These are phyloP conservation scores for Inosperma sp. DNA, from an alignment of 768 basidiomycete species.

Conservation along the genomic window DNA sequence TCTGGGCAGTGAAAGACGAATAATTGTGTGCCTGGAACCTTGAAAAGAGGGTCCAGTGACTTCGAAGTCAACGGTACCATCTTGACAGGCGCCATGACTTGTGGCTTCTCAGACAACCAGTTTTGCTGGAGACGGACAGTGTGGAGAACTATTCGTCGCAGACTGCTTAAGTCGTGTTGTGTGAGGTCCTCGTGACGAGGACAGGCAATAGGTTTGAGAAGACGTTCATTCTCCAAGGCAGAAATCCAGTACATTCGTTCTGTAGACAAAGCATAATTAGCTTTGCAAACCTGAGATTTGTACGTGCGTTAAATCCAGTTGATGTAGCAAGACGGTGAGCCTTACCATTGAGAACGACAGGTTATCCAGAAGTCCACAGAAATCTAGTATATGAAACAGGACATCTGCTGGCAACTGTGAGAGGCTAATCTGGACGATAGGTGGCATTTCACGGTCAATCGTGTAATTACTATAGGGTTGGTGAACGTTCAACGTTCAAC, in stretches of 20 bases:
- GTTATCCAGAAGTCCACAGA: constrained; percentile 20
- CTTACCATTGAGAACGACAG: constrained; percentile 22
- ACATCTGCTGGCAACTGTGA: constrained; percentile 22
- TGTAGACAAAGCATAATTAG: constrained; percentile 19
- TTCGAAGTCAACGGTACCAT: constrained; percentile 11
- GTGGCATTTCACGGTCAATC: not conserved
- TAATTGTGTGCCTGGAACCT: constrained; percentile 26
- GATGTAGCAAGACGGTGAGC: not conserved
- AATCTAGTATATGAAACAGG: constrained; percentile 20
- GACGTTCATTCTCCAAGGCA: constrained; percentile 21
- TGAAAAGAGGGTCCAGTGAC: constrained; percentile 24
- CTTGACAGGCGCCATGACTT: constrained; percentile 18
- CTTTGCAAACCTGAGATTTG: constrained; percentile 18
- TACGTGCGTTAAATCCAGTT: not conserved
- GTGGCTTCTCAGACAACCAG: constrained; percentile 23
- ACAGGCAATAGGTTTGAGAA: constrained; percentile 27
- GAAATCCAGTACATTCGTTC: constrained; percentile 29
- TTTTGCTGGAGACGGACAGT: constrained; percentile 27
- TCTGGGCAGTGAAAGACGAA: constrained; percentile 23
- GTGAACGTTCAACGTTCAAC: no score
- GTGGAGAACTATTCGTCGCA: constrained; percentile 26
- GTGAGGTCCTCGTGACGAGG: constrained; percentile 24
- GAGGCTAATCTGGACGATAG: not conserved
- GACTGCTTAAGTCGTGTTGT: constrained; percentile 12
- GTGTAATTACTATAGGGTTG: no score